Evolutionary conservation across 345 rosid species (phyloP).

Genomic region (Melaleuca quinquenervia): DNA sequence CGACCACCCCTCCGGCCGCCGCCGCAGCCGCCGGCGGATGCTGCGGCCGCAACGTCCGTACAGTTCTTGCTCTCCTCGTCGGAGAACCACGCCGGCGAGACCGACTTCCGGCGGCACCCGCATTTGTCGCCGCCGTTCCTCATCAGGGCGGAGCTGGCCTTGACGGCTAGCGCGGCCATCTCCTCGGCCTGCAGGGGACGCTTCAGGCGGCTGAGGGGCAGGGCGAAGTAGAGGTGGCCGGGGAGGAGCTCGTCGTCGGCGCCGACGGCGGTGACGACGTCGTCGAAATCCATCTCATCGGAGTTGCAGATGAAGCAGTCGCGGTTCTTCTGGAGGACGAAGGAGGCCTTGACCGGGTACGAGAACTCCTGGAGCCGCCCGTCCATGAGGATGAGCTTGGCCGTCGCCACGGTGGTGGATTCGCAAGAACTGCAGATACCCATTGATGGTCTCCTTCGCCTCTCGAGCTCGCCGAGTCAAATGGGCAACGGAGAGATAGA

Average conservation of each 20-base stretch:
- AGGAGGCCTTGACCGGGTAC: slow-evolving; percentile 68
- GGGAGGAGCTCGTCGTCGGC: slow-evolving; percentile 74
- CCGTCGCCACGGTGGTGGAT: slow-evolving; percentile 55
- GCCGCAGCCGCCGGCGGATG: slow-evolving; percentile 12
- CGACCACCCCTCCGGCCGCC: slow-evolving; percentile 19
- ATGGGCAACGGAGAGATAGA: not conserved
- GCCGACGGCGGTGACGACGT: slow-evolving; percentile 43
- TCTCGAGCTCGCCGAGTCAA: not conserved
- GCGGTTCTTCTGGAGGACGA: slow-evolving; percentile 44
- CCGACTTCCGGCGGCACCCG: slow-evolving; percentile 29
- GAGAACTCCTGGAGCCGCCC: slow-evolving; percentile 72
- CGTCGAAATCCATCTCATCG: slow-evolving; percentile 93
- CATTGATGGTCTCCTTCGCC: slow-evolving; percentile 20
- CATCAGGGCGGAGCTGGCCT: slow-evolving; percentile 86
- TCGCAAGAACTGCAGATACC: slow-evolving; percentile 88
- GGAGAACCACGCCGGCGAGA: slow-evolving; percentile 15
- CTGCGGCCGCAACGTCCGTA: slow-evolving; percentile 1
- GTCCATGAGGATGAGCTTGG: slow-evolving; percentile 70
- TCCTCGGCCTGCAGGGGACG: slow-evolving; percentile 67
- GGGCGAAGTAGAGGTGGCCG: slow-evolving; percentile 79
- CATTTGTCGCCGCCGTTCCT: slow-evolving; percentile 32
- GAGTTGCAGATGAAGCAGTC: slow-evolving; percentile 78
- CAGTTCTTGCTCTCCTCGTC: not conserved
- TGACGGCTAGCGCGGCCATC: slow-evolving; percentile 98
- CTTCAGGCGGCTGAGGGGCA: slow-evolving; percentile 53